Base-by-base conservation (phyloP, 2,329 filamentous ascomycete species). In the Sordariomycetes sp. region DNA sequence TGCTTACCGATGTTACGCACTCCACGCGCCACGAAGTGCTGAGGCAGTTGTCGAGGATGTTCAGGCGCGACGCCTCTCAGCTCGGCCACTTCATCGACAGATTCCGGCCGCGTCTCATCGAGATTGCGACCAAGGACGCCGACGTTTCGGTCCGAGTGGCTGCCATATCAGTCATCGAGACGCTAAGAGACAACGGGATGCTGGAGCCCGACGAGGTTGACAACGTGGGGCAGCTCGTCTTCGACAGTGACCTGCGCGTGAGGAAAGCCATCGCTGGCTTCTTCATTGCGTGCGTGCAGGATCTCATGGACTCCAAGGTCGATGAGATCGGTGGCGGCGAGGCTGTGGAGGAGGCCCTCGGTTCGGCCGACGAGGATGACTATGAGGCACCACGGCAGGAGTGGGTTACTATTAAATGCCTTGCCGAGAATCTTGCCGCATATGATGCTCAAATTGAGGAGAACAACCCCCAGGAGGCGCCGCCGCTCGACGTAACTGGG, bases 151-250 rank as follows among this genome's bases (percentile, higher is more conserved):
- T 97, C 34, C 86, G 94, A 40, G 87, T 90, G 8, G 80, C 85
- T 7, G 87, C 90, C 10, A 88, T 99, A 54, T 83, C 89, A 57
- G 80, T 96, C 48, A 83, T 97, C 20, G 89, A 96, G 63, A 79
- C 87, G 25, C 80, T 99, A 59, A 86, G 93, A 58, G 85, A 90
- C 62, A 88, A 87, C 6, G 93, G 91, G 25, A 83, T 97, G 70
- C 79, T 99, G 1, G 92, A 97, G 64, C 92, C 93, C 0, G 84
- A 89, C 64, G 94, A 99, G 69, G 88, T 99, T 60, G 94, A 97
- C 68, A 81, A 85, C 3, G 83, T 97, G 53, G 92, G 92, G 50
- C 87, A 87, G 66, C 80, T 97, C 40, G 86, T 97, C 12, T 97
- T 96, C 66, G 94, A 99, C 65, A 81, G 86, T 1, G 93, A 97